phyloP scores from a whole-genome alignment of 2,329 filamentous ascomycete genomes.

The Colletotrichum nymphaeae region DNA sequence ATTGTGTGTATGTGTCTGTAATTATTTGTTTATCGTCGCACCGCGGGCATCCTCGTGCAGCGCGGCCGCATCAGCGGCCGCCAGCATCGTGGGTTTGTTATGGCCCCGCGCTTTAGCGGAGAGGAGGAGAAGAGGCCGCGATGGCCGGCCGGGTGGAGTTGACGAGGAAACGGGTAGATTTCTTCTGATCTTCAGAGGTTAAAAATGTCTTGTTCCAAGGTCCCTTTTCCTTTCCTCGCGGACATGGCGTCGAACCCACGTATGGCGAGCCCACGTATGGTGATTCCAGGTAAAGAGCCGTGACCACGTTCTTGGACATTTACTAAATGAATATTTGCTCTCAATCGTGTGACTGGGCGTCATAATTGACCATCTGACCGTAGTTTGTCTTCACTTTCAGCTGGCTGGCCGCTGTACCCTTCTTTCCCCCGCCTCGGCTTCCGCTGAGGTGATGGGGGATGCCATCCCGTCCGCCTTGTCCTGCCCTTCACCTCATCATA shows the following conservation, averaged over 20 bases:
- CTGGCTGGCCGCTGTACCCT: not conserved
- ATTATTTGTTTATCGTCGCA: conserved; percentile 29
- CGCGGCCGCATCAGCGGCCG: conserved; percentile 31
- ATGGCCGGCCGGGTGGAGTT: not conserved
- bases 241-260: not conserved
- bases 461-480: not conserved
- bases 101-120: not conserved
- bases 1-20: not conserved
- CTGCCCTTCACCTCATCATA: not conserved
- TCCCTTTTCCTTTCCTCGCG: not conserved
- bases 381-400: not conserved
- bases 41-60: conserved; percentile 22
- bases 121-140: not conserved
- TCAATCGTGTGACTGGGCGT: not conserved
- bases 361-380: not conserved
- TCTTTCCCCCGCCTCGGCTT: not conserved
- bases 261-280: not conserved
- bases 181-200: not conserved
- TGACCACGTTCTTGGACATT: not conserved
- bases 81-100: conserved; percentile 18
- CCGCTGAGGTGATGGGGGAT: not conserved
- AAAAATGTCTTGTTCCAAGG: not conserved
- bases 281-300: not conserved
- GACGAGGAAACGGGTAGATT: not conserved
- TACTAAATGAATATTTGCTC: not conserved